These are phyloP conservation scores for Pezicula neosporulosa DNA, from an alignment of 2,329 filamentous ascomycete species.

Conservation along the genomic window DNA sequence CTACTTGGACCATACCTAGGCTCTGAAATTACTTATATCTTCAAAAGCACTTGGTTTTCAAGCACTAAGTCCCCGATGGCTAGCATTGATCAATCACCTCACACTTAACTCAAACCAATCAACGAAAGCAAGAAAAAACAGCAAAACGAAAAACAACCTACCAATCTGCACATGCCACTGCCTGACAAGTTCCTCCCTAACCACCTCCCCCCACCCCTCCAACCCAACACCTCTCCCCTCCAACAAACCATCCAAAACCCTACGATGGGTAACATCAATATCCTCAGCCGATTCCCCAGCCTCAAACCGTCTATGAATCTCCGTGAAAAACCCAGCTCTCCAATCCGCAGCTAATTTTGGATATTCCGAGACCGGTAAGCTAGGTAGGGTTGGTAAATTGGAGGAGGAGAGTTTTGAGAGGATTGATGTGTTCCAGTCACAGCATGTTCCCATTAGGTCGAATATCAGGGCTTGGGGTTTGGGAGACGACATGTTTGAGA, in stretches of 20 bases:
- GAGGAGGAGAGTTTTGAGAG: neutral
- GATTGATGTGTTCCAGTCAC: neutral
- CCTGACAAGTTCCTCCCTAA: conserved; percentile 23
- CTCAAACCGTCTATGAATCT: conserved; percentile 35
- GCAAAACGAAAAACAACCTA: neutral
- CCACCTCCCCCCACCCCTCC: conserved; percentile 2
- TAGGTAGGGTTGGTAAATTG: neutral
- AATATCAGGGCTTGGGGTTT: neutral
- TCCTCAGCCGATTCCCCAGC: conserved; percentile 38
- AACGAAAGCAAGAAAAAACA: too few relatives aligned
- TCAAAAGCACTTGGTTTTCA: too few relatives aligned
- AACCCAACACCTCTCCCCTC: conserved; percentile 12
- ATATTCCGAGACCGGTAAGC: neutral
- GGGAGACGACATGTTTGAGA: too few relatives aligned
- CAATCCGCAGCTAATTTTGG: conserved; percentile 42
- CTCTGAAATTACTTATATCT: too few relatives aligned
- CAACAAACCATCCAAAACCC: conserved; percentile 36
- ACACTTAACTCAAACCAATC: too few relatives aligned
- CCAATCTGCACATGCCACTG: conserved; percentile 39
- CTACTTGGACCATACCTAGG: too few relatives aligned
- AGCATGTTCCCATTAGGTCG: conserved; percentile 1
- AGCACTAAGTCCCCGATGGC: too few relatives aligned
- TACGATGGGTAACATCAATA: conserved; percentile 46
- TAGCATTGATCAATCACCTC: too few relatives aligned
- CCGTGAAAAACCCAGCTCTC: conserved; percentile 46